These are phyloP conservation scores for Amphibolis antarctica DNA, from an alignment of 106 monocot genomes.

Conservation along the genomic window DNA sequence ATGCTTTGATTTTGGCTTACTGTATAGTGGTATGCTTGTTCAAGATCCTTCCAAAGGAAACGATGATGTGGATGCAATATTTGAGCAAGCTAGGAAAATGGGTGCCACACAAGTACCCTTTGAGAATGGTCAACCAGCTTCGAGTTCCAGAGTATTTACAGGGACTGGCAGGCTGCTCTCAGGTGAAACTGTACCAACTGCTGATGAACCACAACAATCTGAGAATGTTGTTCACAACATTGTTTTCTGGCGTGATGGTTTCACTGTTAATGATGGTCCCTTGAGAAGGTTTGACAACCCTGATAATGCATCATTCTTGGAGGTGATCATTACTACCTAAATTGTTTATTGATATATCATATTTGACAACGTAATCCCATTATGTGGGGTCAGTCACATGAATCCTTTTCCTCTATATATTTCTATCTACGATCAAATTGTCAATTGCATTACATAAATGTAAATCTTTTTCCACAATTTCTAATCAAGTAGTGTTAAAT, in stretches of 20 bases:
- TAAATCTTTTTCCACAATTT: no score
- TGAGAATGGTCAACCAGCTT: conserved; percentile 33
- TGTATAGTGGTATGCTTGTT: conserved; percentile 85
- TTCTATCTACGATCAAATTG: no score
- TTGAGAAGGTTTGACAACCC: conserved; percentile 80
- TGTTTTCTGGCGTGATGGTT: conserved; percentile 82
- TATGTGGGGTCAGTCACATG: no score
- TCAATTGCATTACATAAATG: no score
- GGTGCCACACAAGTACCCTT: conserved; percentile 51
- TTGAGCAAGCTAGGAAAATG: conserved; percentile 88
- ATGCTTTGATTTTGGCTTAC: no score
- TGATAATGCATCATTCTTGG: conserved; percentile 69
- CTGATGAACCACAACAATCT: conserved; percentile 11
- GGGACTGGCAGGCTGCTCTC: conserved; percentile 78
- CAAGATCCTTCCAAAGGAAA: conserved; percentile 65
- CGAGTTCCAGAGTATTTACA: conserved; percentile 61
- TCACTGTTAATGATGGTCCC: conserved; percentile 80
- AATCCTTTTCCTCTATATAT: no score
- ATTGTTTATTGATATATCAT: no score
- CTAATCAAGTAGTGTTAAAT: no score
- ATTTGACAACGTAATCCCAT: no score
- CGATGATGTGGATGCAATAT: conserved; percentile 57
- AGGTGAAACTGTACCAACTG: conserved; percentile 47
- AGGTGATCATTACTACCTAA: conserved; percentile 24
- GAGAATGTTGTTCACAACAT: conserved; percentile 20